These are phyloP conservation scores for Pichia heedii DNA, from an alignment of 805 yeast genomes.

Conservation along the genomic window DNA sequence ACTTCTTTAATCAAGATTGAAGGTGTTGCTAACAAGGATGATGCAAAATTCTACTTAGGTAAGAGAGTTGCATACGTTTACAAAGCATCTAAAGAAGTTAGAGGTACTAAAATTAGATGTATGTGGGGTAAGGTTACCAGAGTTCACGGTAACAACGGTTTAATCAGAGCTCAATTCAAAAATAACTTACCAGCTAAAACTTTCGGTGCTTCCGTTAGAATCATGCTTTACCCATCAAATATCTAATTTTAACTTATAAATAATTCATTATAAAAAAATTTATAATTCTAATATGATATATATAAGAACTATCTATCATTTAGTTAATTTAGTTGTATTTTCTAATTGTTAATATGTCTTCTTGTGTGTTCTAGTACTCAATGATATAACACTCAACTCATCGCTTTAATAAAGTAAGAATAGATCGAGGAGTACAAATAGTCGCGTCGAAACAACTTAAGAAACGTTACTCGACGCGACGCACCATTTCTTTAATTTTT, in stretches of 20 bases:
- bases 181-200: conserved; percentile 99
- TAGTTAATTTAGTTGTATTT: conserved; percentile 7
- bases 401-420: no score
- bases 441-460: no score
- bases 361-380: no score
- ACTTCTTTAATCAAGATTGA: conserved; percentile 94
- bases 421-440: no score
- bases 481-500: no score
- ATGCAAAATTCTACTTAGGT: conserved; percentile 98
- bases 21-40: conserved; percentile 87
- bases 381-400: no score
- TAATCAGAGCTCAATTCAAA: conserved; percentile 98
- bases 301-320: conserved; percentile 3
- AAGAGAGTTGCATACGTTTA: conserved; percentile 99
- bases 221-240: conserved; percentile 99
- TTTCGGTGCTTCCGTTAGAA: conserved; percentile 98
- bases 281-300: conserved; percentile 15
- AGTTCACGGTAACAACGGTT: conserved; percentile 98
- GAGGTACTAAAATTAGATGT: conserved; percentile 99
- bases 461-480: no score
- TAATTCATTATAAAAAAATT: conserved; percentile 9
- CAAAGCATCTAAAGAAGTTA: conserved; percentile 96
- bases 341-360: no score
- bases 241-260: conserved; percentile 49
- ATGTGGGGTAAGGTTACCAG: conserved; percentile 99